Evolutionary conservation across 768 basidiomycete genomes (phyloP).

Genomic region (Psilocybe cubensis): DNA sequence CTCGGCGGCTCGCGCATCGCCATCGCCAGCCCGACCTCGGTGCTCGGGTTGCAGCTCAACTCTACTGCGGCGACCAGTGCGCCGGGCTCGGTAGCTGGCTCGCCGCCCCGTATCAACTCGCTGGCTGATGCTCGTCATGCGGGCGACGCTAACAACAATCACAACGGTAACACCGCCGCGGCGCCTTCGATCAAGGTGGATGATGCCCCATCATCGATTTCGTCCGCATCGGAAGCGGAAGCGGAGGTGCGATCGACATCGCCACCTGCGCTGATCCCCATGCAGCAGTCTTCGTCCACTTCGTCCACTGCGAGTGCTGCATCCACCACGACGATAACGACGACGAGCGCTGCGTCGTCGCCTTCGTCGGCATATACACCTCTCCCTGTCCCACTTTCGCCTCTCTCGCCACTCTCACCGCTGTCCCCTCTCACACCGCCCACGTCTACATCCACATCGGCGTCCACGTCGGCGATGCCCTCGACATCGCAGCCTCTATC

Average conservation of each 20-base stretch:
- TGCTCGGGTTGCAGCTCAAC: slow-evolving; percentile 14
- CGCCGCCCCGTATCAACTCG: background rate
- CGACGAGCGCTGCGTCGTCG: background rate
- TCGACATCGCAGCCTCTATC: slow-evolving; percentile 6
- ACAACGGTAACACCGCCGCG: background rate
- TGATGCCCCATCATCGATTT: background rate
- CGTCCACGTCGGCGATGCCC: background rate
- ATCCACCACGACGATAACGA: background rate
- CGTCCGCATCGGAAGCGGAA: background rate
- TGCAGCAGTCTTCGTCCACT: background rate
- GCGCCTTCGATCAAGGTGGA: background rate
- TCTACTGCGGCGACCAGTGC: background rate
- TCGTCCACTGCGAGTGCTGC: no score
- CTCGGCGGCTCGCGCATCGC: slow-evolving; percentile 33
- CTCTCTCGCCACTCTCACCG: background rate
- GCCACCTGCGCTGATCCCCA: background rate
- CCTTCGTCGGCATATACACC: background rate
- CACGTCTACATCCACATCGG: background rate
- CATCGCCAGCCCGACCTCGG: slow-evolving; percentile 17
- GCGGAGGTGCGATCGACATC: background rate
- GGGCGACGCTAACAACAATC: background rate
- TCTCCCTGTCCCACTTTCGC: background rate
- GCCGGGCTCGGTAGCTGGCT: background rate
- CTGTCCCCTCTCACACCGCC: background rate
- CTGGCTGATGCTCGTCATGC: background rate